phyloP scores from a whole-genome alignment of 1,139 yeast species.

The Blastobotrys aristatus region DNA sequence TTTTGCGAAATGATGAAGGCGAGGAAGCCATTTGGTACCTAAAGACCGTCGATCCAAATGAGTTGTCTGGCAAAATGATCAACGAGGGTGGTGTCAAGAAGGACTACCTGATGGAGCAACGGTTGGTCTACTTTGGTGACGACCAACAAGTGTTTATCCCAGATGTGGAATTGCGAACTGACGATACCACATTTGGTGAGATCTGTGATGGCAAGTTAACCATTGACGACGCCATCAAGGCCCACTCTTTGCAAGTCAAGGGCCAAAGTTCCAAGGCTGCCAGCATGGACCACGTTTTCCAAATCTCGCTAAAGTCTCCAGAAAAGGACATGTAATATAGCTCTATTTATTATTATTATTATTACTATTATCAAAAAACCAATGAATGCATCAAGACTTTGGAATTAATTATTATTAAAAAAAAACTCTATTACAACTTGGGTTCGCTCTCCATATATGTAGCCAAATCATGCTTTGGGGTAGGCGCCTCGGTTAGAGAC shows the following conservation, averaged over 20 bases:
- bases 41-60: neutral
- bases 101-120: constrained; percentile 3
- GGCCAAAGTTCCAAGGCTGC: constrained; percentile 1
- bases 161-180: constrained; percentile 3
- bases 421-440: constrained; percentile 4
- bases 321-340: constrained; percentile 1
- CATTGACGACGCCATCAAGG: neutral
- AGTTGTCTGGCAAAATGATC: neutral
- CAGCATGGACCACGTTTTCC: neutral
- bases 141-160: constrained; percentile 8
- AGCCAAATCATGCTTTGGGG: constrained; percentile 31
- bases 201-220: neutral
- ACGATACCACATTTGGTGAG: neutral
- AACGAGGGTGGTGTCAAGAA: constrained; percentile 7
- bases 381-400: too few relatives aligned
- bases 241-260: neutral
- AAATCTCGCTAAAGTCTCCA: constrained; percentile 1
- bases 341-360: neutral
- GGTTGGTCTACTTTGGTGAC: constrained; percentile 6
- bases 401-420: neutral
- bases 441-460: constrained; percentile 19
- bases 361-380: neutral
- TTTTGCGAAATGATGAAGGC: neutral
- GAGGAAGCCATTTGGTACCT: constrained; percentile 8
- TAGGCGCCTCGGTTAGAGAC: constrained; percentile 33